Evolutionary conservation across 768 basidiomycete species (phyloP), one percentile per base, ranked within the genome.

Genomic region (Suillus plorans): DNA sequence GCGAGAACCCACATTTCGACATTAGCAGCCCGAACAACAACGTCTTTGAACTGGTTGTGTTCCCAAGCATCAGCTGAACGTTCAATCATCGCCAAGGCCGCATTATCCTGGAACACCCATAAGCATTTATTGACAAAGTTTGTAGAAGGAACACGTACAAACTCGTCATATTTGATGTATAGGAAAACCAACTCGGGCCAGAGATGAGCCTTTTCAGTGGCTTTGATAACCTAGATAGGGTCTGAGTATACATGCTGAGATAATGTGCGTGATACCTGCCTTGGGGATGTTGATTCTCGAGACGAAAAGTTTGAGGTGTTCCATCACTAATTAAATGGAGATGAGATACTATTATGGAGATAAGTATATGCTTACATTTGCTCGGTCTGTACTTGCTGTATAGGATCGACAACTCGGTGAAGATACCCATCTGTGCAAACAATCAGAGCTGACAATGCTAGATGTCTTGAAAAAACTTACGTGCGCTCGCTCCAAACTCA

Each of bases 41-140:
- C 90, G 70, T 99, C 97, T 84, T 99, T 99, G 89, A 99, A 99
- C 77, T 98, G 97, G 72, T 94, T 96, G 80, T 99, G 97, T 64
- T 99, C 97, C 96, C 96, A 99, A 58, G 95, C 95, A 77, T 97
- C 95, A n/a, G 94, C 86, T 2, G 97, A 93, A 22, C 96, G 90
- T 76, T 99, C 97, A 76, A 99, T 98, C 96, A 99, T 99, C 5
- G 95, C 94, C 69, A 99, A 82, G 44, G 97, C 94, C 39, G 97
- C 97, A 72, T 99, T 99, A 76, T 99, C 97, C 88, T 94, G 47
- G 63, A 69, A 50, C 36, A 34, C 64, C 65, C 37, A 57, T 62
- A 18, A 52, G 67, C 60, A 41, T 39, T 28, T 59, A 37, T 60
- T 49, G 5, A 44, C 14, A 57, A 16, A 39, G 36, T 41, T 7